Percentiles rank a stretch among this genome's conserved stretches.
These are phyloP conservation scores for Saturnispora galanensis DNA, from an alignment of 805 yeast species.

Conservation along the genomic window DNA sequence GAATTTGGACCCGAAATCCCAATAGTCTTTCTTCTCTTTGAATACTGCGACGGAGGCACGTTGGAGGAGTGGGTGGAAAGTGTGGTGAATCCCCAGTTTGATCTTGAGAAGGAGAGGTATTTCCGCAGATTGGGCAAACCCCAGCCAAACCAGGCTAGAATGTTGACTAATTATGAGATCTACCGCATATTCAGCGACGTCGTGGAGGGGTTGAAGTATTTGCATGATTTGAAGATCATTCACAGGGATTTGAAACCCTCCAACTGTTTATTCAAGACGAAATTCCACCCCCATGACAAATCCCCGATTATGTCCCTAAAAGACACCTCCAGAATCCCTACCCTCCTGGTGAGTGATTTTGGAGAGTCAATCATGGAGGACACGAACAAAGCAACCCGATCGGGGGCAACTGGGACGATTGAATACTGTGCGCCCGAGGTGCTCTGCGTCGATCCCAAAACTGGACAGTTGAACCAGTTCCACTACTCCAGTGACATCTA, in stretches of 20 bases:
- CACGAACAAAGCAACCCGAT: constrained; percentile 33
- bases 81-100: constrained; percentile 28
- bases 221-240: constrained; percentile 68
- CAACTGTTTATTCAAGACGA: constrained; percentile 55
- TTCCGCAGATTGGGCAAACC: constrained; percentile 19
- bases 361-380: constrained; percentile 83
- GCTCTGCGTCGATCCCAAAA: constrained; percentile 27
- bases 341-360: constrained; percentile 75
- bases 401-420: constrained; percentile 81
- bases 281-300: constrained; percentile 14
- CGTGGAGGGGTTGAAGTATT: constrained; percentile 56
- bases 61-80: constrained; percentile 53
- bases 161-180: constrained; percentile 50
- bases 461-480: constrained; percentile 41
- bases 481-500: constrained; percentile 69
- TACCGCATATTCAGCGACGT: constrained; percentile 59
- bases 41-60: constrained; percentile 84
- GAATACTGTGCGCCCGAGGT: constrained; percentile 87
- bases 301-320: constrained; percentile 18
- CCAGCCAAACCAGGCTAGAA: constrained; percentile 12
- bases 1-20: constrained; percentile 48
- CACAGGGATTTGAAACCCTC: constrained; percentile 89
- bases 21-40: constrained; percentile 68
- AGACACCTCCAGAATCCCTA: constrained; percentile 38
- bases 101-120: constrained; percentile 30